A percentile compares a stretch with the other conserved stretches of the same genome.
Conservation (phyloP, 352 stramenopile species). For the Phytopythium kandeliae region DNA sequence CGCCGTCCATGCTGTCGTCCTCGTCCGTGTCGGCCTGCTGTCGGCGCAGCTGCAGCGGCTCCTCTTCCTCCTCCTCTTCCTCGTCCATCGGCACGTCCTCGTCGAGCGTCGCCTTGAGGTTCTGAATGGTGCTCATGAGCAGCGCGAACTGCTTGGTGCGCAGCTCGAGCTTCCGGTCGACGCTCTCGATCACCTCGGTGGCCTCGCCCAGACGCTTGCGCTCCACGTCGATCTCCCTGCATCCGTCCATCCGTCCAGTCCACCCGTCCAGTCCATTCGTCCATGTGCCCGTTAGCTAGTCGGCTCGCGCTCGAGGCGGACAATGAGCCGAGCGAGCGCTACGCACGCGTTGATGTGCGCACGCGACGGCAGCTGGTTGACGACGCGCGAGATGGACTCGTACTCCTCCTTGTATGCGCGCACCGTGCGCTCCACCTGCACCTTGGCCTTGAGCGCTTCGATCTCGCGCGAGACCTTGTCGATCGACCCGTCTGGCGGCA, state of each 20-base stretch:
- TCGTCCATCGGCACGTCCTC: conserved; percentile 64
- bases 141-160: conserved; percentile 78
- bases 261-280: no score
- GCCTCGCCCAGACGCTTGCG: conserved; percentile 55
- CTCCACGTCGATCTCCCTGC: conserved; percentile 49
- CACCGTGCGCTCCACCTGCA: conserved; percentile 69
- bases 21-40: conserved; percentile 20
- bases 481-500: conserved; percentile 50
- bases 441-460: conserved; percentile 66
- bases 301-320: background rate
- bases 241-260: no score
- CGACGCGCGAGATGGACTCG: conserved; percentile 73
- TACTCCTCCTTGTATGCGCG: conserved; percentile 87
- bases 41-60: conserved; percentile 9
- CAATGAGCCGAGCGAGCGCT: no score
- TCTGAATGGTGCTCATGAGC: conserved; percentile 80
- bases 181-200: conserved; percentile 37
- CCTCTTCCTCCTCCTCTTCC: conserved; percentile 40
- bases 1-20: conserved; percentile 72
- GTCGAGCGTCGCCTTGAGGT: conserved; percentile 72
- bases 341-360: conserved; percentile 51
- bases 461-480: conserved; percentile 62
- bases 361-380: conserved; percentile 77
- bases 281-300: no score
- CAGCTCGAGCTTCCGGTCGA: conserved; percentile 61